Evolutionary conservation across 257 asterid species (phyloP), one percentile per base, ranked within the genome.

Genomic region (Gardenia jasminoides): DNA sequence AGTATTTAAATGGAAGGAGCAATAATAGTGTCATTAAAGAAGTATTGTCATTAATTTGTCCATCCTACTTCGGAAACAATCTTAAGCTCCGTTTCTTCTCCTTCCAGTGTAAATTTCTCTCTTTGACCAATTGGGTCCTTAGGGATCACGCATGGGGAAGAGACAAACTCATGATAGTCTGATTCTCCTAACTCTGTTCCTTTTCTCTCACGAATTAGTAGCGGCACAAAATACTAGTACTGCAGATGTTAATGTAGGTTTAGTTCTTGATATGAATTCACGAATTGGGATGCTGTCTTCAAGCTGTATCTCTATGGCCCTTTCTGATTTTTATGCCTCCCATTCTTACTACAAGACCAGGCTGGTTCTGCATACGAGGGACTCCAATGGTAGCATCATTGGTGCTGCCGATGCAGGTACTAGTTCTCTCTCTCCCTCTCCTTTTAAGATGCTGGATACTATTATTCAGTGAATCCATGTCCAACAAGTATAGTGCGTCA

Each of bases 391-490:
- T 31, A 67, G 56, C 54, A 82, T 82, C 11, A 66, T 80, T 46
- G 82, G 74, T 69, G 86, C 86, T 24, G 84, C 85, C 46, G 84
- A 81, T 31, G 67, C 76, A 43, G 81, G 88, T 85, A 82, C 61
- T n/a, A 19, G 4, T 13, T 19, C 13, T 19, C 13, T 50, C 13
- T 19, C 16, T 50, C 15, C 17, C 1, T 50, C 15, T 50, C 56
- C 56, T 50, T 50, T 50, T 50, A 2, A 13, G 3, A 43, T 43
- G 3, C 46, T 43, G n/a, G n/a, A n/a, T n/a, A n/a, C n/a, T n/a
- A n/a, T n/a, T n/a, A n/a, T n/a, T n/a, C n/a, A n/a, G n/a, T n/a
- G n/a, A n/a, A n/a, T n/a, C n/a, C n/a, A n/a, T n/a, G n/a, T n/a
- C n/a, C n/a, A n/a, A n/a, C n/a, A n/a, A n/a, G n/a, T n/a, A n/a